phyloP scores from a whole-genome alignment of 2,329 filamentous ascomycete genomes.

The Clarireedia hainanense region DNA sequence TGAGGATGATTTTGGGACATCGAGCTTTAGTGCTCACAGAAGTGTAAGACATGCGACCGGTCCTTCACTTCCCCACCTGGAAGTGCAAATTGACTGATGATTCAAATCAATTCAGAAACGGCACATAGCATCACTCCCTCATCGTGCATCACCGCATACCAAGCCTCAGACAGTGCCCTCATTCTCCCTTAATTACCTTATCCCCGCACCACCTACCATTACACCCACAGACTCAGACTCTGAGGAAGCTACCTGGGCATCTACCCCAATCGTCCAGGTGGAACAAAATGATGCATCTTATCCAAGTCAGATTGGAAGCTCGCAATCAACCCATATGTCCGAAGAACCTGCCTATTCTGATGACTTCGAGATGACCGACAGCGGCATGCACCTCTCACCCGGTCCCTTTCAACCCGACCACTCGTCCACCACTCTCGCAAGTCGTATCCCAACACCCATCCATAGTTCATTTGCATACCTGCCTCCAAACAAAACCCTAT shows the following conservation, averaged over 20 bases:
- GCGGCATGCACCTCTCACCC: conserved; percentile 22
- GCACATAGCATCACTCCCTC: conserved; percentile 23
- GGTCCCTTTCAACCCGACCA: conserved; percentile 24
- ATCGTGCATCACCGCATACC: conserved; percentile 22
- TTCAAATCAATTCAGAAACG: conserved; percentile 25
- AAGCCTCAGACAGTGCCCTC: conserved; percentile 15
- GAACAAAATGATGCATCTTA: conserved; percentile 17
- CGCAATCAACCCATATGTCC: conserved; percentile 22
- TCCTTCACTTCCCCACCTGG: background rate
- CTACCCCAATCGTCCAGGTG: conserved; percentile 18
- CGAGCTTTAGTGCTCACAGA: conserved; percentile 28
- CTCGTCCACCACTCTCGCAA: conserved; percentile 20
- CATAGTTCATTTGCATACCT: conserved; percentile 26
- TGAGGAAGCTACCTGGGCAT: conserved; percentile 25
- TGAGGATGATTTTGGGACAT: conserved; percentile 20
- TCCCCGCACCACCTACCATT: conserved; percentile 25
- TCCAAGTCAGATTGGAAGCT: conserved; percentile 5
- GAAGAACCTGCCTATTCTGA: conserved; percentile 22
- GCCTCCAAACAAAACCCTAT: background rate
- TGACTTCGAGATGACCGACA: conserved; percentile 29
- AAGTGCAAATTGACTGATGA: background rate
- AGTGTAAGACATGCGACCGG: conserved; percentile 17
- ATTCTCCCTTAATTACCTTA: conserved; percentile 15
- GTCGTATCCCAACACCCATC: conserved; percentile 30
- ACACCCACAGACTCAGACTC: conserved; percentile 27